These are phyloP conservation scores for Coniochaeta hoffmannii DNA, from an alignment of 2,329 filamentous ascomycete genomes.

Conservation along the genomic window DNA sequence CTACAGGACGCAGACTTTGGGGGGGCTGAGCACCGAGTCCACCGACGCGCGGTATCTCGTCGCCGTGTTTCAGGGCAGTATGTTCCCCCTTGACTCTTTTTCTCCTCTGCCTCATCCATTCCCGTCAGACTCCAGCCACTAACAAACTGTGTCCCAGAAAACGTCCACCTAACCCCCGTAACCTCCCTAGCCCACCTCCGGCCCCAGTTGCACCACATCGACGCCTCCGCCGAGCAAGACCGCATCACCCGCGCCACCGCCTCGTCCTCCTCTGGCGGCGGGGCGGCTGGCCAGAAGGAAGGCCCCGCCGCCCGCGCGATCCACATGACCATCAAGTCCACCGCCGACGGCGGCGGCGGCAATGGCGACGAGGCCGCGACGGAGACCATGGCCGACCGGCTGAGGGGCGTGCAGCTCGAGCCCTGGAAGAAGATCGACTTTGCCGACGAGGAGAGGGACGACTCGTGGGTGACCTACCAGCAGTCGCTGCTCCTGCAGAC, in stretches of 20 bases:
- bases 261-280: constrained; percentile 21
- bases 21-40: constrained; percentile 64
- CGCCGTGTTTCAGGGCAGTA: constrained; percentile 80
- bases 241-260: constrained; percentile 36
- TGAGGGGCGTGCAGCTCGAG: constrained; percentile 74
- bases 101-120: not conserved
- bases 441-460: constrained; percentile 70
- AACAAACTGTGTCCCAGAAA: constrained; percentile 43
- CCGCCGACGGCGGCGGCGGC: constrained; percentile 63
- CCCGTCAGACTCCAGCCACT: constrained; percentile 6
- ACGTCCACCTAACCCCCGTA: constrained; percentile 80
- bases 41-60: constrained; percentile 81
- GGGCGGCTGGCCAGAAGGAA: constrained; percentile 14
- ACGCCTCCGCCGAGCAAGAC: constrained; percentile 71
- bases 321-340: constrained; percentile 79
- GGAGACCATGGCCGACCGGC: constrained; percentile 66
- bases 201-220: constrained; percentile 87
- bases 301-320: constrained; percentile 62
- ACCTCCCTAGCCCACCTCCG: constrained; percentile 81
- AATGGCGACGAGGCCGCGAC: constrained; percentile 50
- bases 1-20: constrained; percentile 73
- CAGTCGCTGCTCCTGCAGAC: constrained; percentile 57
- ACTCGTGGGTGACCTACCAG: constrained; percentile 69
- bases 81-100: constrained; percentile 22
- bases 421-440: constrained; percentile 74